Evolutionary conservation across 2,329 filamentous ascomycete genomes (phyloP).

Genomic region (Phialophora tarda): DNA sequence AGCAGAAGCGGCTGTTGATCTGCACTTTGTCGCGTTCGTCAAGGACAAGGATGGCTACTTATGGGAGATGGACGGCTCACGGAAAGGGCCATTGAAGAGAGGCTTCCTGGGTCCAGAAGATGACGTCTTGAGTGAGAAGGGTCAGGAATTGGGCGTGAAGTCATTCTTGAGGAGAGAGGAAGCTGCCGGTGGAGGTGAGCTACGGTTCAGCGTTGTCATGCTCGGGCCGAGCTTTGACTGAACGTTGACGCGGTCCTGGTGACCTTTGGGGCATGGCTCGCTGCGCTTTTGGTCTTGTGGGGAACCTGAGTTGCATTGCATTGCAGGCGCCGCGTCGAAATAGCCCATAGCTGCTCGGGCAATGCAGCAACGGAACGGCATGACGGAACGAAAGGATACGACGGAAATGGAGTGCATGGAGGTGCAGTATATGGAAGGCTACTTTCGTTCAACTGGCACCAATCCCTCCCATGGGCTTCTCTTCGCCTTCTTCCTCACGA

Average conservation of each 20-base stretch:
- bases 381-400: background rate
- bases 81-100: conserved; percentile 74
- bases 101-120: conserved; percentile 65
- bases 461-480: background rate
- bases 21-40: conserved; percentile 96
- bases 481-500: background rate
- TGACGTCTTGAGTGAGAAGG: conserved; percentile 76
- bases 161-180: conserved; percentile 65
- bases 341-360: background rate
- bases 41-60: conserved; percentile 73
- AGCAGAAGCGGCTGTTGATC: conserved; percentile 80
- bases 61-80: conserved; percentile 79
- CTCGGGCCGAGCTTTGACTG: conserved; percentile 63
- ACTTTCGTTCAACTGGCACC: conserved; percentile 6
- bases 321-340: background rate
- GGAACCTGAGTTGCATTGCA: background rate
- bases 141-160: conserved; percentile 71
- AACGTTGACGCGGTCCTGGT: conserved; percentile 36
- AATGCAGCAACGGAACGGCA: background rate
- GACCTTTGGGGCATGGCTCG: background rate
- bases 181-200: conserved; percentile 59
- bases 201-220: conserved; percentile 68
- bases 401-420: background rate
- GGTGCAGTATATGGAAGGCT: background rate
- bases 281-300: background rate